Base-by-base conservation (phyloP, 2,329 filamentous ascomycete species). In the Chaetomiaceae sp. region DNA sequence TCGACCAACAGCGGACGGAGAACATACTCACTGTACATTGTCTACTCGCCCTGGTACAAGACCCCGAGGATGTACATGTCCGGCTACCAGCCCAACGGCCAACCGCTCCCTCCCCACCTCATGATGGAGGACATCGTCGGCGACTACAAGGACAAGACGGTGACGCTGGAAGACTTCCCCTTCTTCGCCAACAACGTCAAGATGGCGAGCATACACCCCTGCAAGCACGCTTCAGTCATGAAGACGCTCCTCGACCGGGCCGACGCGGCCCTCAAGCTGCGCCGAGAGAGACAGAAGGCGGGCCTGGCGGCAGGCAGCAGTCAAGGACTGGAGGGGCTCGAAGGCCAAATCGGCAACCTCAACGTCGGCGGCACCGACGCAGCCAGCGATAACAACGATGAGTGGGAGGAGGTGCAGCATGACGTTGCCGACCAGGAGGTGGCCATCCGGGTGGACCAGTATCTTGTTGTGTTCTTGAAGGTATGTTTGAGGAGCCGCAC, bases 11-110 rank as follows among this genome's bases (percentile, higher is more conserved):
- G 89, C 53, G 85, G 88, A 50, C 81, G 89, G 47, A 88, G 94
- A 62, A 95, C 89, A n/a, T 99, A 99, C 72, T 96, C 88, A 40
- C 86, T 99, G 61, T 99, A 99, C 79, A 97, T 99, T 66, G 94
- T 91, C 73, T 99, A 99, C 75, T 89, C 91, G 4, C 88, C 91
- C 34, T 96, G 95, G 77, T 99, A 97, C 74, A 88, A 90, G 63
- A 97, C 94, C 4, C 94, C 94, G 0, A 89, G 94, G 31, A 83
- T 97, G 65, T 99, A 96, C 71, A 84, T 99, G 44, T 95, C 91
- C 0, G 94, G 94, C 64, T 97, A 97, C 71, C 76, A 83, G 12
- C 81, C 88, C 23, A 82, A 83, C 54, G 89, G 89, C 25, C 87
- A 91, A 25, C 65, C 69, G 5, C 64, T 71, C 3, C 58, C 66